Evolutionary conservation across 495 filamentous ascomycete species (phyloP).

Genomic region (Annulohypoxylon maeteangense): DNA sequence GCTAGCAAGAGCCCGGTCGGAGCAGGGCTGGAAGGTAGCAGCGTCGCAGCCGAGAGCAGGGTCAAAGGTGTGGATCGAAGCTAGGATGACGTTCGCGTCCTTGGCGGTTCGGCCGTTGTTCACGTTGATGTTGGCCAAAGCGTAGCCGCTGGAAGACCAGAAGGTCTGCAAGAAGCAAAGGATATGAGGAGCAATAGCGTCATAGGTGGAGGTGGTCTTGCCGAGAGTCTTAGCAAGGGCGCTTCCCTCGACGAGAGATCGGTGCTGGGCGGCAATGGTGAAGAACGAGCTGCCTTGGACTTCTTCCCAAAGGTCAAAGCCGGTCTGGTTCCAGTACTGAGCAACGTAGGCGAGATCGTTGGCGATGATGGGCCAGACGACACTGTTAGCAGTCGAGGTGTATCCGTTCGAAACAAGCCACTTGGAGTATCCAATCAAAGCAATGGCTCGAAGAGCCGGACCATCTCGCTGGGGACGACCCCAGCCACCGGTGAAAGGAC

Average conservation of each 20-base stretch:
- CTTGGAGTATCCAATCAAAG: constrained; percentile 59
- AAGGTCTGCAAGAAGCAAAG: constrained; percentile 72
- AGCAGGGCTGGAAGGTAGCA: constrained; percentile 72
- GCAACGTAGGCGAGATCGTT: constrained; percentile 77
- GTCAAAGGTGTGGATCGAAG: constrained; percentile 72
- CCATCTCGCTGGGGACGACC: constrained; percentile 79
- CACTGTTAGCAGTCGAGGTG: constrained; percentile 48
- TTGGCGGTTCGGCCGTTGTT: constrained; percentile 64
- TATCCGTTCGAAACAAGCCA: constrained; percentile 63
- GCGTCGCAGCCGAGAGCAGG: constrained; percentile 66
- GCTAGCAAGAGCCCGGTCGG: constrained; percentile 69
- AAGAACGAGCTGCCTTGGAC: constrained; percentile 71
- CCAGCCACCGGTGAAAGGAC: constrained; percentile 71
- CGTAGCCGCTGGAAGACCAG: constrained; percentile 68
- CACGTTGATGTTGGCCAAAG: constrained; percentile 66
- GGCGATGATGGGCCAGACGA: constrained; percentile 70
- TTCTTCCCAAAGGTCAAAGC: constrained; percentile 81
- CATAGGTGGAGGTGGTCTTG: constrained; percentile 58
- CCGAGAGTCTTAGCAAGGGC: constrained; percentile 63
- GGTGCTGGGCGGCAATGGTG: constrained; percentile 54
- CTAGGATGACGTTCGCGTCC: constrained; percentile 71
- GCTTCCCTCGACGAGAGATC: constrained; percentile 71
- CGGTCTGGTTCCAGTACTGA: constrained; percentile 76
- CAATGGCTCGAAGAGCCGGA: constrained; percentile 73
- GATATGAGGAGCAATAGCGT: constrained; percentile 67